Conservation (phyloP, 2,329 filamentous ascomycete genomes). For the Sodiomyces alkalinus region DNA sequence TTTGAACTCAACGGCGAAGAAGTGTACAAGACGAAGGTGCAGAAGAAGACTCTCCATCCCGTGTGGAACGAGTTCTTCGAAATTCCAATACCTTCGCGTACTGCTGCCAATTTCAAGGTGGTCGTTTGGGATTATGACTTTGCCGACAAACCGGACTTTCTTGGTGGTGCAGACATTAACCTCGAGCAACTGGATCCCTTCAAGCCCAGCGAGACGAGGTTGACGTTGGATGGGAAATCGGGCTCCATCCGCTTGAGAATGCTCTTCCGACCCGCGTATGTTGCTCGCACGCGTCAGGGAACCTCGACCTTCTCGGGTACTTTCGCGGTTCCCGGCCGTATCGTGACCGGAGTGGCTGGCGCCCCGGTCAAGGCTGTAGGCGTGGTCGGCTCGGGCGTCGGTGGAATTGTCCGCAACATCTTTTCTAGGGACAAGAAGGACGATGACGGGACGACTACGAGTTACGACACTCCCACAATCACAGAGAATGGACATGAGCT, state of each 20-base stretch:
- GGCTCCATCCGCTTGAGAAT: constrained; percentile 70
- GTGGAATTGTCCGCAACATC: constrained; percentile 51
- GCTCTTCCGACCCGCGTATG: constrained; percentile 85
- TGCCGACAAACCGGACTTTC: constrained; percentile 80
- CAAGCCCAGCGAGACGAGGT: constrained; percentile 56
- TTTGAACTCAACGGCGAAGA: constrained; percentile 83
- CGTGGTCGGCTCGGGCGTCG: constrained; percentile 67
- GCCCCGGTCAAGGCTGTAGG: constrained; percentile 89
- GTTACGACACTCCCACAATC: constrained; percentile 19
- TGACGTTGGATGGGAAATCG: constrained; percentile 76
- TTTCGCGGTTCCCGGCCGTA: constrained; percentile 73
- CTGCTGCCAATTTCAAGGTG: constrained; percentile 66
- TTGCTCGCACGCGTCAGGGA: constrained; percentile 73
- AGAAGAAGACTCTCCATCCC: constrained; percentile 93
- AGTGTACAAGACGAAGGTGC: constrained; percentile 85
- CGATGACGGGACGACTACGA: constrained; percentile 24
- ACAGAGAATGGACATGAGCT: constrained; percentile 27
- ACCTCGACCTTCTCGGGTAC: constrained; percentile 88
- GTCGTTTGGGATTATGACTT: constrained; percentile 95
- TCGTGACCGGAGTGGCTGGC: constrained; percentile 66
- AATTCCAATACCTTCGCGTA: constrained; percentile 65
- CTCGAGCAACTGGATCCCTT: constrained; percentile 76
- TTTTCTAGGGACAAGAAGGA: constrained; percentile 53
- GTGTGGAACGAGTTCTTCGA: constrained; percentile 97
- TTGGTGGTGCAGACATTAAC: constrained; percentile 66